phyloP scores from a whole-genome alignment of 768 basidiomycete genomes.

The Scleroderma citrinum region DNA sequence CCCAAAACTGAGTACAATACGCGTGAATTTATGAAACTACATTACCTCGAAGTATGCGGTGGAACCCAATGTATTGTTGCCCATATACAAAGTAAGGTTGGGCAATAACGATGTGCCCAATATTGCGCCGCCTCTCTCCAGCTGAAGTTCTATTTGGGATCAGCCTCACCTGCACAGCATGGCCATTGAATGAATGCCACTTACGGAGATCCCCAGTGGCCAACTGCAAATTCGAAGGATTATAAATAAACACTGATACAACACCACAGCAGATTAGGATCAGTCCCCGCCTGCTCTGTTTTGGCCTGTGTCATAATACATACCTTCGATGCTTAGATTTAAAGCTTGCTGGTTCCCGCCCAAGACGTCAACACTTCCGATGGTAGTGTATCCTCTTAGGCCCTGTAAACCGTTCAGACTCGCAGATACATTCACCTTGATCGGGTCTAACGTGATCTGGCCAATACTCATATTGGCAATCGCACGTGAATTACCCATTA shows the following conservation, averaged over 20 bases:
- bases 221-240: slow-evolving; percentile 64
- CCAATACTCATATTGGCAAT: slow-evolving; percentile 59
- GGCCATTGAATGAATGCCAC: slow-evolving; percentile 19
- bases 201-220: slow-evolving; percentile 57
- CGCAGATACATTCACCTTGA: slow-evolving; percentile 66
- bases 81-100: slow-evolving; percentile 51
- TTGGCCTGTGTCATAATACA: neutral
- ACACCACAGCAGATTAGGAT: neutral
- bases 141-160: slow-evolving; percentile 42
- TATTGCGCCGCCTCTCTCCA: slow-evolving; percentile 43
- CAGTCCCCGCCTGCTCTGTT: neutral
- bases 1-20: slow-evolving; percentile 1
- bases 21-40: neutral
- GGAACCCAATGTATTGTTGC: slow-evolving; percentile 51
- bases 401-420: slow-evolving; percentile 56
- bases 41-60: slow-evolving; percentile 46
- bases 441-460: slow-evolving; percentile 61
- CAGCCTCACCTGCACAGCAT: neutral
- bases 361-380: slow-evolving; percentile 56
- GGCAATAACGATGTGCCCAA: slow-evolving; percentile 61
- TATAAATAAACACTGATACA: slow-evolving; percentile 50
- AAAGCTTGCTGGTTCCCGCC: slow-evolving; percentile 59
- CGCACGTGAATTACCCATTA: slow-evolving; percentile 55
- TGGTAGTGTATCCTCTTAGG: slow-evolving; percentile 48
- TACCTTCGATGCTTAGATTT: slow-evolving; percentile 53